Base-by-base conservation (phyloP, 2,329 filamentous ascomycete species). In the Colletotrichum destructivum region DNA sequence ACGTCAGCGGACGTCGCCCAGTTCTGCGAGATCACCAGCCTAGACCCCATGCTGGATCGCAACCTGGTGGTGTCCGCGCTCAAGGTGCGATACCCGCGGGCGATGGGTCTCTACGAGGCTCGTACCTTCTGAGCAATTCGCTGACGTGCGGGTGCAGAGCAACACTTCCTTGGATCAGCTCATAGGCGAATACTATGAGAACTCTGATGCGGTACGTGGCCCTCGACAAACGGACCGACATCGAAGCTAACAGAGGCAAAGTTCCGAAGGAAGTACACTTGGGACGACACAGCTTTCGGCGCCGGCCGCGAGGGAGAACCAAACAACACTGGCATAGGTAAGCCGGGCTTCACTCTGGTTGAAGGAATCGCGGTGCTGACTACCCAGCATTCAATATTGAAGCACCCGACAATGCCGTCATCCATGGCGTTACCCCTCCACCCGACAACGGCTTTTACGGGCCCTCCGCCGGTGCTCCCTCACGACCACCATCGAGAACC, bases 401-500 rank as follows among this genome's bases (percentile, higher is more conserved):
- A 72, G 83, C 85, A 9, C 81, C 86, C 75, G 84, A 85, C 68
- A 80, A 79, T 71, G 77, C 77, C 46, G 76, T 85, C 46, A 83
- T 87, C 42, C 82, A 85, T 54, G 84, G 85, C 23, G 79, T 84
- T 13, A 81, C 84, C 8, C 82, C 85, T 44, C 81, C 81, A 2
- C 77, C 78, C 15, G 82, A 83, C 47, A 79, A 80, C 56, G 51
- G 47, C 47, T 85, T 85, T 69, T 62, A 73, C 61, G 65, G 71
- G 38, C 61, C 64, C 15, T 82, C 81, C 46, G 80, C 81, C 11
- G 82, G 82, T 38, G 86, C 87, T 6, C 88, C 88, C 0, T 91
- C 90, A 21, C 85, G 90, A 67, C 90, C 90, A n/a, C 90, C 90
- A 1, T 92, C 90, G 26, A 83, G 89, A 79, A 84, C 87, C 55